phyloP scores from a whole-genome alignment of 208 protist species.

The Zelonia costaricensis region DNA sequence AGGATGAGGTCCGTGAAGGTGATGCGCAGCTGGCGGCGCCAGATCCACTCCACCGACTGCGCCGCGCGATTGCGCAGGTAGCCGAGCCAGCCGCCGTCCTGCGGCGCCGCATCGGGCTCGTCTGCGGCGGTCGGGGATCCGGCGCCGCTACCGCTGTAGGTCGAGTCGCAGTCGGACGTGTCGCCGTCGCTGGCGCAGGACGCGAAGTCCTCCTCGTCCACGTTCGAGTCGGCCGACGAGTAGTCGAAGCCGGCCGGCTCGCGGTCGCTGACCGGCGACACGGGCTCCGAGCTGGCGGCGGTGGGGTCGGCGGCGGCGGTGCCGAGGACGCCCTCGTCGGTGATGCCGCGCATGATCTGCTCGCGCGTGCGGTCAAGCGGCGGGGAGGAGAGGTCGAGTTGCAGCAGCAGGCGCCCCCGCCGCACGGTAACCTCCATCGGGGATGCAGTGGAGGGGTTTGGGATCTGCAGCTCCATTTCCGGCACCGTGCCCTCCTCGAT shows the following conservation, averaged over 20 bases:
- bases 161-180: slow-evolving; percentile 27
- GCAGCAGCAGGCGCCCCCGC: slow-evolving; percentile 32
- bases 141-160: slow-evolving; percentile 14
- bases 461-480: slow-evolving; percentile 61
- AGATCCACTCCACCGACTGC: slow-evolving; percentile 66
- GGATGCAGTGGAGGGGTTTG: slow-evolving; percentile 50
- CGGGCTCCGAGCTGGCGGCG: slow-evolving; percentile 16
- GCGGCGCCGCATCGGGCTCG: not conserved
- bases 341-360: slow-evolving; percentile 57
- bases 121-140: slow-evolving; percentile 16
- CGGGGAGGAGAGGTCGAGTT: slow-evolving; percentile 29
- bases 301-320: slow-evolving; percentile 1
- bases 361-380: slow-evolving; percentile 41
- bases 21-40: slow-evolving; percentile 62
- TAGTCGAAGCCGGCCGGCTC: slow-evolving; percentile 12
- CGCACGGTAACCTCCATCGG: slow-evolving; percentile 45
- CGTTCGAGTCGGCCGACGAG: slow-evolving; percentile 12
- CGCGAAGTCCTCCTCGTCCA: slow-evolving; percentile 46
- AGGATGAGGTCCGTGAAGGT: slow-evolving; percentile 40
- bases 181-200: slow-evolving; percentile 72
- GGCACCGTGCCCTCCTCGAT: slow-evolving; percentile 57
- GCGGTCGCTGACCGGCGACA: slow-evolving; percentile 9
- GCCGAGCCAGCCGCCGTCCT: slow-evolving; percentile 39
- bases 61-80: slow-evolving; percentile 42
- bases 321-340: slow-evolving; percentile 55